Percentiles rank a stretch among this genome's conserved stretches.
These are phyloP conservation scores for Hemileia vastatrix DNA, from an alignment of 1,284 basidiomycete genomes.

Conservation along the genomic window DNA sequence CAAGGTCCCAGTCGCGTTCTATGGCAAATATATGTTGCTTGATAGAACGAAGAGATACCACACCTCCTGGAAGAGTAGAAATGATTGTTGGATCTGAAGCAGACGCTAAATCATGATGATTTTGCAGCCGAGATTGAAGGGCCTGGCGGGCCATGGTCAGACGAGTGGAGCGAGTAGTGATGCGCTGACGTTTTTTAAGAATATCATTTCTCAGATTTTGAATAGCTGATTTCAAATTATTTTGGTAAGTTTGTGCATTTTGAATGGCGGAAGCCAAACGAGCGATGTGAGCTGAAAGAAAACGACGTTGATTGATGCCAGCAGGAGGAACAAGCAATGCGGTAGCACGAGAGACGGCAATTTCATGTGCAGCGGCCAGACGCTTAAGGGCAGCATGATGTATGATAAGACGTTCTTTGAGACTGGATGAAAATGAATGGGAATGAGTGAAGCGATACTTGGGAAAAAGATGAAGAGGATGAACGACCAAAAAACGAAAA, in stretches of 20 bases:
- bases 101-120: background rate
- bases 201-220: background rate
- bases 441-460: too few relatives aligned
- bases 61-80: background rate
- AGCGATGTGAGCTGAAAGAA: slow-evolving; percentile 5
- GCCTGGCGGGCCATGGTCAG: background rate
- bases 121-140: background rate
- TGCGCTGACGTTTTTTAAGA: background rate
- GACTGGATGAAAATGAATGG: background rate
- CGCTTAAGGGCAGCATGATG: slow-evolving; percentile 11
- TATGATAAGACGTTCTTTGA: slow-evolving; percentile 16
- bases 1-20: slow-evolving; percentile 5
- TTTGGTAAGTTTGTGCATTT: background rate
- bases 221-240: background rate
- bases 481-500: too few relatives aligned
- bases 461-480: too few relatives aligned
- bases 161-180: background rate
- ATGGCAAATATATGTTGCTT: background rate
- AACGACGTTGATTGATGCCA: slow-evolving; percentile 9
- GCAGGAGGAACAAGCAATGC: slow-evolving; percentile 8
- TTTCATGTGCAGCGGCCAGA: slow-evolving; percentile 10
- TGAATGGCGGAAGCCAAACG: background rate
- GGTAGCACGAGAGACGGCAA: slow-evolving; percentile 3
- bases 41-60: background rate
- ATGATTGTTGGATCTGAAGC: background rate